phyloP scores from a whole-genome alignment of 202 grass and related monocot species.

The Schoenoplectus tabernaemontani region DNA sequence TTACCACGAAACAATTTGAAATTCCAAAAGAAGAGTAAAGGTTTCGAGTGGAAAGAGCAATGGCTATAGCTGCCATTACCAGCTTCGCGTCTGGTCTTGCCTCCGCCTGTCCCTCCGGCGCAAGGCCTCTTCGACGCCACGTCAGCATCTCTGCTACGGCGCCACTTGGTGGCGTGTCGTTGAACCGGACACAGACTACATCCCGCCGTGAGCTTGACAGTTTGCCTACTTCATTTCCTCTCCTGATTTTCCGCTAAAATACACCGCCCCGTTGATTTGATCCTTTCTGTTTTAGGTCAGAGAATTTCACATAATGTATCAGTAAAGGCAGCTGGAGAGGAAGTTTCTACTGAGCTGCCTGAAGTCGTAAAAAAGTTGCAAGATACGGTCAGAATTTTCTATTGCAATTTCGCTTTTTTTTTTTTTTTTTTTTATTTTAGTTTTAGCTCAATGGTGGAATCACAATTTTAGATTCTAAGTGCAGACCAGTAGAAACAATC shows the following conservation, averaged over 20 bases:
- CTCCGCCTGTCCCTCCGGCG: neutral
- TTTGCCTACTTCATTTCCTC: neutral
- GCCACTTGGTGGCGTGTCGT: conserved; percentile 12
- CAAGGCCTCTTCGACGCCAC: neutral
- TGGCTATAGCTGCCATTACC: conserved; percentile 20
- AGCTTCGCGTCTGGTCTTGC: conserved; percentile 6
- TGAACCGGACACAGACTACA: neutral
- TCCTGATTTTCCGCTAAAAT: neutral
- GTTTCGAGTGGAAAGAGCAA: neutral
- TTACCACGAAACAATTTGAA: neutral
- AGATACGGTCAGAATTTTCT: conserved; percentile 58
- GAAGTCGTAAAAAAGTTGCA: conserved; percentile 54
- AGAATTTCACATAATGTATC: conserved; percentile 28
- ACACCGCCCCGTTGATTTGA: neutral
- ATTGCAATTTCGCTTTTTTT: neutral
- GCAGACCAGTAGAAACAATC: neutral
- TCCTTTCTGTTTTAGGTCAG: conserved; percentile 24
- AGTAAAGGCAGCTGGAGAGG: conserved; percentile 30
- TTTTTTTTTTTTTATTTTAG: too few species aligned
- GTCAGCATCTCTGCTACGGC: neutral
- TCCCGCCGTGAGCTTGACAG: neutral
- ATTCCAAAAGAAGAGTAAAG: neutral
- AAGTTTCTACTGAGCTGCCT: conserved; percentile 42
- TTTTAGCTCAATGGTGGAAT: neutral
- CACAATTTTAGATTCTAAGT: neutral